Evolutionary conservation across 805 yeast species (phyloP), one percentile per base, ranked within the genome.

Genomic region (Metschnikowia dekortorum): DNA sequence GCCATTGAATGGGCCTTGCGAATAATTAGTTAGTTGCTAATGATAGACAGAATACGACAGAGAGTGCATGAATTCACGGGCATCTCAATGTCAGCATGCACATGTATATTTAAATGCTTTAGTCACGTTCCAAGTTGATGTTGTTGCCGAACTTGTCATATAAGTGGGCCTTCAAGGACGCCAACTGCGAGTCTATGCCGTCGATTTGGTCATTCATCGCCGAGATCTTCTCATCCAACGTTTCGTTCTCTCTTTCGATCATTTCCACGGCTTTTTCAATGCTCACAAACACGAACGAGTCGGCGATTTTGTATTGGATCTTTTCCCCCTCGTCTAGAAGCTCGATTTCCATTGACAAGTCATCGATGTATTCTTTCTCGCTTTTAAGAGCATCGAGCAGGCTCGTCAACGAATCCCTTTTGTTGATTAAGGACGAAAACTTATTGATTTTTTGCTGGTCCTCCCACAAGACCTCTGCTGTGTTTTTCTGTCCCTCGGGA

Each of bases 371-470:
- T 61, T 90, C 97, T 58, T 89, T 88, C 60, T 89, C 96, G 53
- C 81, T 79, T 57, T 76, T 73, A 53, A 76, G 71, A 48, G 69
- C 68, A 18, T 72, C 69, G 34, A 87, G 70, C 45, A 76, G 76
- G 16, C 68, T 76, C 32, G 76, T 72, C 11, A 83, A 64, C 16
- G 75, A 75, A 56, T 87, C 89, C 57, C 85, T 83, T 53, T 84
- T 82, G 56, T 83, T 74, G 52, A 90, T 88, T 54, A 90, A 74
- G 42, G 90, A 86, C 13, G 96, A 88, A 64, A 94, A 92, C 64
- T 82, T 82, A 68, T 92, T 94, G 72, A 92, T 92, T 63, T 81
- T 81, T 63, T 87, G 84, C 70, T 92, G 99, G 65, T 92, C 98
- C 51, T 81, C 88, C 85, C 89, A 84, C 29, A 77, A 68, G 28